phyloP scores from a whole-genome alignment of 306 rosid genomes.

The Abrus precatorius region DNA sequence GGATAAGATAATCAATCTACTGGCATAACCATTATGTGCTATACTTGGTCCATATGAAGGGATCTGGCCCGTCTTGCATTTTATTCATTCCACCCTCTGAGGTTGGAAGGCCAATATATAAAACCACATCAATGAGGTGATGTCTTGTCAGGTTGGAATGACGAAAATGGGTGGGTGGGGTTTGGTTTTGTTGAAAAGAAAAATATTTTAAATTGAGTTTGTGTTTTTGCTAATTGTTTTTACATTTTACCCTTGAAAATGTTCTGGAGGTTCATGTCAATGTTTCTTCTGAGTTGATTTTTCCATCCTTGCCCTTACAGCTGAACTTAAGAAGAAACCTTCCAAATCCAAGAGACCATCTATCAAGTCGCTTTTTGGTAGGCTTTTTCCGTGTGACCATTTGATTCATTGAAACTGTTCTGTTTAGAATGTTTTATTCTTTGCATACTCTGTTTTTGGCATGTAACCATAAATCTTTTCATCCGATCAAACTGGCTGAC shows the following conservation, averaged over 20 bases:
- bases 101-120: neutral
- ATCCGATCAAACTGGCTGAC: constrained; percentile 50
- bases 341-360: constrained; percentile 84
- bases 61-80: constrained; percentile 1
- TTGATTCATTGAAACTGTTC: constrained; percentile 17
- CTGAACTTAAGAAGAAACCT: constrained; percentile 88
- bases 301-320: constrained; percentile 58
- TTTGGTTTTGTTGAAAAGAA: constrained; percentile 19
- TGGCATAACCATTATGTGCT: constrained; percentile 5
- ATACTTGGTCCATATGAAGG: constrained; percentile 25
- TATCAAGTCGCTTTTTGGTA: constrained; percentile 89
- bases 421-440: constrained; percentile 22
- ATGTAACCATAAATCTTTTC: constrained; percentile 16
- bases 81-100: constrained; percentile 23
- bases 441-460: constrained; percentile 34
- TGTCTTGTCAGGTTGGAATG: constrained; percentile 17
- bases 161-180: constrained; percentile 35
- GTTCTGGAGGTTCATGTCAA: neutral
- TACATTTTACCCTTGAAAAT: neutral
- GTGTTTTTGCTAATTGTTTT: constrained; percentile 24
- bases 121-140: constrained; percentile 22
- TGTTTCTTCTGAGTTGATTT: constrained; percentile 25
- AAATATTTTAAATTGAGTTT: constrained; percentile 5
- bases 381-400: constrained; percentile 47
- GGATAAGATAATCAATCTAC: constrained; percentile 17